Base-by-base conservation (phyloP, 23 red algal genomes). In the Pyropia yezoensis region DNA sequence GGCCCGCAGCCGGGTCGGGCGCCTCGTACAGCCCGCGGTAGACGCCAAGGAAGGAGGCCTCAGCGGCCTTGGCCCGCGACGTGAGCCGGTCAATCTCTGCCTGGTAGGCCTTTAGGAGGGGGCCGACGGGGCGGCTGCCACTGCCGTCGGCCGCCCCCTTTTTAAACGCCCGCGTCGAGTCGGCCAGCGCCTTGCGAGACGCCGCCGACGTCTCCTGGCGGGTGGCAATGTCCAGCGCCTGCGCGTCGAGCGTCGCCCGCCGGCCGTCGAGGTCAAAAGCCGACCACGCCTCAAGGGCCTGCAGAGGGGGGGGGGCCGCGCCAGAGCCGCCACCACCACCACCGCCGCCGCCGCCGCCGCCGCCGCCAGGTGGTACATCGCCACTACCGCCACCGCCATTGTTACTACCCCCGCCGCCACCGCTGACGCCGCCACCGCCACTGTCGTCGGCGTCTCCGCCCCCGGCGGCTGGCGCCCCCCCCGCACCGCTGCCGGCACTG, bases 81-180 rank as follows among this genome's bases (percentile, higher is more conserved):
- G 90, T 95, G 11, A 95, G 54, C 8, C 81, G 49, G 67, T 95
- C 90, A 27, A 95, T 73, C 67, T 95, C 90, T 2, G 20, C 58
- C 74, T 95, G 90, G 81, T 95, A 95, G 23, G 63, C 49, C 64
- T 83, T 87, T 39, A 95, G 76, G 26, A 95, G 58, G 3, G 53
- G 22, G 6, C 34, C 58, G 54, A 79, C 61, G 20, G 57, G 25
- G 24, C 24, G 24, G 24, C 12, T 61, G 12, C 57, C 57, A 25
- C 49, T 61, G 17, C 82, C 74, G 14, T 78, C 82, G 19, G 82
- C 50, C 54, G 76, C 33, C 23, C 64, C 66, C 19, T 71, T 63
- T 54, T 76, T 74, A 34, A 90, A 77, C 62, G 19, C 57, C 25
- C 61, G 27, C 19, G 87, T 91, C 30, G 47, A 70, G 29, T 50